These are phyloP conservation scores for Nasturtium officinale DNA, from an alignment of 345 rosid species.

Conservation along the genomic window DNA sequence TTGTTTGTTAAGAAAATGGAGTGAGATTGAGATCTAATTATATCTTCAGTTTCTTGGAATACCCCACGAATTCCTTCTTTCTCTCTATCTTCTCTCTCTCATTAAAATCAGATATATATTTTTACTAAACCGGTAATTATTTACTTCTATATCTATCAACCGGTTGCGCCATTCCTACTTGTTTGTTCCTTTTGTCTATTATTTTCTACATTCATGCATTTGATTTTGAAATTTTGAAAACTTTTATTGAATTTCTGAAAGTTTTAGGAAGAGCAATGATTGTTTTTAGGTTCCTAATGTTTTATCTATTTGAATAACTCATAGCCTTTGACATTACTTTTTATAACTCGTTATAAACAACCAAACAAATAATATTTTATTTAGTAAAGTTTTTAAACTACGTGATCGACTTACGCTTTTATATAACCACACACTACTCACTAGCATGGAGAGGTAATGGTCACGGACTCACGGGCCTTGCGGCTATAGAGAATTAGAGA, in stretches of 20 bases:
- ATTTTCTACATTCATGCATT: not conserved
- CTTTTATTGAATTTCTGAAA: not conserved
- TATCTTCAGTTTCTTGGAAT: slow-evolving; percentile 22
- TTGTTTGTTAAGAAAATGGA: slow-evolving; percentile 3
- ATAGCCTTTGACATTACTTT: no score
- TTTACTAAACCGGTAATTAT: slow-evolving; percentile 18
- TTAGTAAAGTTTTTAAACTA: not conserved
- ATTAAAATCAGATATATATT: slow-evolving; percentile 15
- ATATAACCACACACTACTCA: not conserved
- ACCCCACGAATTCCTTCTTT: slow-evolving; percentile 15
- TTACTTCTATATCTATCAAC: not conserved
- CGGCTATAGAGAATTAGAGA: not conserved
- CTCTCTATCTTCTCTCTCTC: not conserved
- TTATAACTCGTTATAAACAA: not conserved
- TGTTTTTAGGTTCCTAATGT: not conserved
- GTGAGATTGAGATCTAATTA: slow-evolving; percentile 42
- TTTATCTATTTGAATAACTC: not conserved
- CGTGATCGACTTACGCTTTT: not conserved
- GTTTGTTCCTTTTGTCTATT: slow-evolving; percentile 8
- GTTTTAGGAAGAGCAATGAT: not conserved
- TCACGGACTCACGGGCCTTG: not conserved
- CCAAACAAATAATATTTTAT: not conserved
- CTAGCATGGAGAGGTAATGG: slow-evolving; percentile 5
- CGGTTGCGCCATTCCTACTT: slow-evolving; percentile 1
- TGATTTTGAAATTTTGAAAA: not conserved